Percentiles rank a stretch among this genome's conserved stretches.
Evolutionary conservation across 1,284 basidiomycete genomes (phyloP).

Genomic region (Dichomitus squalens): DNA sequence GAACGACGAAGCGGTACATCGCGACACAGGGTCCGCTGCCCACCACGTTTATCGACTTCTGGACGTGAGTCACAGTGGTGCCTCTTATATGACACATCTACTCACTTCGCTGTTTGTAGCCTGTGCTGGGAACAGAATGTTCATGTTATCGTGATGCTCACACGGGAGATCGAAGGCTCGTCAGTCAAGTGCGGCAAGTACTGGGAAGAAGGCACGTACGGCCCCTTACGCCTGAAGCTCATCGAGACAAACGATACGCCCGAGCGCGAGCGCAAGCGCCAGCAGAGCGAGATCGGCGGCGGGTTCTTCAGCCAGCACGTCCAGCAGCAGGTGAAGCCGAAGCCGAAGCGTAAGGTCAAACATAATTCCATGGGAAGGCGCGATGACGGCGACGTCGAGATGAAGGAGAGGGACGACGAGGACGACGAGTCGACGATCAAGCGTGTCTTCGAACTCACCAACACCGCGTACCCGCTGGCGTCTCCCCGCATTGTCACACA

Average conservation of each 20-base stretch:
- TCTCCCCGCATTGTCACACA: slow-evolving; percentile 70
- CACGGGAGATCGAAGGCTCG: slow-evolving; percentile 88
- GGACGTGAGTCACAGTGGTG: slow-evolving; percentile 74
- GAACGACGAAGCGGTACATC: slow-evolving; percentile 84
- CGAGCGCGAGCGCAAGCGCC: slow-evolving; percentile 30
- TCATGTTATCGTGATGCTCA: slow-evolving; percentile 86
- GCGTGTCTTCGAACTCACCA: slow-evolving; percentile 70
- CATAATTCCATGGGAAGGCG: slow-evolving; percentile 11
- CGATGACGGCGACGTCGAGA: neutral
- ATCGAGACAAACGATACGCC: slow-evolving; percentile 54
- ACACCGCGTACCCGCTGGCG: slow-evolving; percentile 58
- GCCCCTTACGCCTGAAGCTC: slow-evolving; percentile 65
- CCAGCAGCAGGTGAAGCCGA: slow-evolving; percentile 16
- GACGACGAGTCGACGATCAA: slow-evolving; percentile 50
- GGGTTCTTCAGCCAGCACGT: slow-evolving; percentile 30
- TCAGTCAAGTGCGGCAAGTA: slow-evolving; percentile 92
- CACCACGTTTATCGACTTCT: slow-evolving; percentile 91
- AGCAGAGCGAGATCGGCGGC: slow-evolving; percentile 36
- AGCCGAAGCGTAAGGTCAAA: slow-evolving; percentile 9
- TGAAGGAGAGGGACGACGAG: slow-evolving; percentile 19
- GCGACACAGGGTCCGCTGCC: slow-evolving; percentile 96
- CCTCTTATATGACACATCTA: neutral
- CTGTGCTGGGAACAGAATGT: slow-evolving; percentile 83
- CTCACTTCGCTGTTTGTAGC: slow-evolving; percentile 38
- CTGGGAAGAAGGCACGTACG: slow-evolving; percentile 79